Base-by-base conservation (phyloP, 768 basidiomycete genomes). In the Collybia mongolica region DNA sequence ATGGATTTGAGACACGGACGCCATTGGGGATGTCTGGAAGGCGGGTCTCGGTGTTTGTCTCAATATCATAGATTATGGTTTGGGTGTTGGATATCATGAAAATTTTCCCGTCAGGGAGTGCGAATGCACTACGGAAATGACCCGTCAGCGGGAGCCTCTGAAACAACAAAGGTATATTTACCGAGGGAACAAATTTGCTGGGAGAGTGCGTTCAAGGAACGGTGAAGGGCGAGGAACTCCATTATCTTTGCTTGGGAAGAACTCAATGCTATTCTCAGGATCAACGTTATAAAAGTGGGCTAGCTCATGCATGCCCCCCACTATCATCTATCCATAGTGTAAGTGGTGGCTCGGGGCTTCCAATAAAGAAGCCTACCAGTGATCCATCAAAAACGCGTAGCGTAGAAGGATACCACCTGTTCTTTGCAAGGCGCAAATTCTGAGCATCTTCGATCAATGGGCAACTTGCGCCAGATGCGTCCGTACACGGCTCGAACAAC, bases 1-100 rank as follows among this genome's bases (percentile, higher is more conserved):
- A 67, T 18, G 72, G 68, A 49, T 72, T 71, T 18, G 66, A 71
- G 14, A 76, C 71, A 7, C 70, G 67, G 6, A 76, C 72, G 19
- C 70, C 70, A 42, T 77, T 75, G 17, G 75, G 75, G 38, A 77
- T 66, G 15, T 68, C 64, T 0, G 76, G 75, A 11, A 74, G 65
- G 2, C 62, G 64, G 0, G 61, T 70, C 51, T 75, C 74, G 1
- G 60, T 68, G 44, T 73, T 67, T 24, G 60, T 67, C 48, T 71
- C 58, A 62, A 67, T 63, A 48, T 75, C 68, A 45, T 74, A 71
- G 29, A 75, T 73, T 51, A 75, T 75, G 3, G 74, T 67, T 49
- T 65, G 65, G 19, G 65, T 70, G 52, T 71, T 72, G 0, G 76
- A 73, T 8, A 71, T 65, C 54, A 76, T 66, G 43, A 73, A 70